These are phyloP conservation scores for Metschnikowia corniflorae DNA, from an alignment of 805 yeast species.

Conservation along the genomic window DNA sequence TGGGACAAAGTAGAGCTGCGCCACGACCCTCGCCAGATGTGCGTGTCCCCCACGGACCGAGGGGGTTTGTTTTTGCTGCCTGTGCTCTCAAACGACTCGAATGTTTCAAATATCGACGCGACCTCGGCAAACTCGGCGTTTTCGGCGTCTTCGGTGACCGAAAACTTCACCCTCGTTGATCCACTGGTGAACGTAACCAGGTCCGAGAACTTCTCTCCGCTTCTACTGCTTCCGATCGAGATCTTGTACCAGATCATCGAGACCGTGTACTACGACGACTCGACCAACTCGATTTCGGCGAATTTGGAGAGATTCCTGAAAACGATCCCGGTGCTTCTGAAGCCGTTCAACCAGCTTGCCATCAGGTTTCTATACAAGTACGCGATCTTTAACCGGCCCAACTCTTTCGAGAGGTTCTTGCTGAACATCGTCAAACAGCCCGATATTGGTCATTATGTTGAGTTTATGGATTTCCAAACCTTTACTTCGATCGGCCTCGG, in stretches of 20 bases:
- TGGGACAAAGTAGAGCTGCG: neutral
- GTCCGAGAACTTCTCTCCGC: slow-evolving; percentile 16
- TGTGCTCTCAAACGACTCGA: slow-evolving; percentile 13
- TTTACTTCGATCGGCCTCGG: slow-evolving; percentile 89
- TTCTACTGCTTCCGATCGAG: slow-evolving; percentile 49
- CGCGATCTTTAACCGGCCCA: slow-evolving; percentile 75
- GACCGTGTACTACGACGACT: slow-evolving; percentile 52
- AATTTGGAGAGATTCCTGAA: slow-evolving; percentile 50
- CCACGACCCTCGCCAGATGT: slow-evolving; percentile 3
- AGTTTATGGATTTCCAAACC: slow-evolving; percentile 80
- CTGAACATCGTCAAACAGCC: slow-evolving; percentile 45
- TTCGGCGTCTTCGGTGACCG: slow-evolving; percentile 16
- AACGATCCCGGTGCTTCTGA: slow-evolving; percentile 53
- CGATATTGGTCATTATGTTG: slow-evolving; percentile 57
- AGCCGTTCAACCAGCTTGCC: slow-evolving; percentile 55
- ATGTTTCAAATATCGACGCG: slow-evolving; percentile 4
- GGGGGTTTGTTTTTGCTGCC: slow-evolving; percentile 20
- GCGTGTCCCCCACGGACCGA: slow-evolving; percentile 14
- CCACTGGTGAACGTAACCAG: slow-evolving; percentile 13
- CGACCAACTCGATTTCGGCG: slow-evolving; percentile 48
- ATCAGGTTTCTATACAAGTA: slow-evolving; percentile 60
- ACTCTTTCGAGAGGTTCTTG: slow-evolving; percentile 69
- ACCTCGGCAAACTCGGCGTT: neutral
- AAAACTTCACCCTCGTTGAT: slow-evolving; percentile 17
- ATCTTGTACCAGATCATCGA: slow-evolving; percentile 53